Evolutionary conservation across 768 basidiomycete species (phyloP).

Genomic region (Leccinellum rugosiceps): DNA sequence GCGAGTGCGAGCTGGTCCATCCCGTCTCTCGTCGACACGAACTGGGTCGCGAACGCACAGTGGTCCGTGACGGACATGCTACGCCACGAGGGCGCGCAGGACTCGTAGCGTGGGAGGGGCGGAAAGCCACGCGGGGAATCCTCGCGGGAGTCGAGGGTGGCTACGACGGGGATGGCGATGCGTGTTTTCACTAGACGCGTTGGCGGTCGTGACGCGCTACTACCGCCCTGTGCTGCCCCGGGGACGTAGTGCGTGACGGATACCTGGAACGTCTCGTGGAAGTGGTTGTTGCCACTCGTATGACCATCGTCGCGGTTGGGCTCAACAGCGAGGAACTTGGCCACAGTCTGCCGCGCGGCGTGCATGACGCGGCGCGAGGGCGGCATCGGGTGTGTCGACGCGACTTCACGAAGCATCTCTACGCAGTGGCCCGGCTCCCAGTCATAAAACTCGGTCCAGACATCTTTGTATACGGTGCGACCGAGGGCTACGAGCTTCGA

Average conservation of each 20-base stretch:
- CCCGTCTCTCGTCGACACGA: background rate
- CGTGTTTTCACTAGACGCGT: background rate
- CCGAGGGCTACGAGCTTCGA: slow-evolving; percentile 24
- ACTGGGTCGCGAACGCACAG: too few species aligned
- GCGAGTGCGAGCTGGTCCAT: background rate
- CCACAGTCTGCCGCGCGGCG: background rate
- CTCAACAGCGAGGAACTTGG: background rate
- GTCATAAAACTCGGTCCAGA: slow-evolving; percentile 47
- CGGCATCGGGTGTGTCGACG: background rate
- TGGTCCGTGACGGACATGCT: slow-evolving; percentile 22
- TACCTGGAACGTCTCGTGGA: background rate
- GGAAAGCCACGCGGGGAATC: background rate
- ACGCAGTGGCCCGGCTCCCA: slow-evolving; percentile 38
- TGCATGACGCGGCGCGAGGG: background rate
- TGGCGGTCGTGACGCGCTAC: background rate
- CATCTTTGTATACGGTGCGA: slow-evolving; percentile 30
- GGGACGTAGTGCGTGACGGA: background rate
- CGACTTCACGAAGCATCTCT: slow-evolving; percentile 18
- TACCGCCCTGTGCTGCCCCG: background rate
- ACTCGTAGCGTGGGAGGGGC: slow-evolving; percentile 38
- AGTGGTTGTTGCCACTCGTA: background rate
- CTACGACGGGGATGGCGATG: slow-evolving; percentile 7
- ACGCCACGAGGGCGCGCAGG: slow-evolving; percentile 42
- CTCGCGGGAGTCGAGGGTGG: slow-evolving; percentile 7
- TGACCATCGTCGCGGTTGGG: background rate